Evolutionary conservation across 495 filamentous ascomycete species (phyloP).

Genomic region (Aspergillus sclerotiicarbonarius): DNA sequence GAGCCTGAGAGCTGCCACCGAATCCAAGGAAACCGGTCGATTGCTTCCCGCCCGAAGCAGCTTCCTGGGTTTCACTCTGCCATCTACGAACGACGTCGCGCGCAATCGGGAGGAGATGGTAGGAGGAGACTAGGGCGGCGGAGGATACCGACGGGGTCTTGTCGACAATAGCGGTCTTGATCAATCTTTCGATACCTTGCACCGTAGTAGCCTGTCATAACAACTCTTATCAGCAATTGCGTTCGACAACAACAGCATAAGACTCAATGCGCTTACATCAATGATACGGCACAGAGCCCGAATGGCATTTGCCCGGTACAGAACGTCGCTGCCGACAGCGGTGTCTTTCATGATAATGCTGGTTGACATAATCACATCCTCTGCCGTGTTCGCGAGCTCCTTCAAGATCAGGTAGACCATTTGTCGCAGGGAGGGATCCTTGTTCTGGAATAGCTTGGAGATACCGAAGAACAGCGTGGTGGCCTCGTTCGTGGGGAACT

Average conservation of each 20-base stretch:
- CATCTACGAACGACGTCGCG: conserved; percentile 94
- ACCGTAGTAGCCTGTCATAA: conserved; percentile 78
- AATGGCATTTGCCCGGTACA: conserved; percentile 97
- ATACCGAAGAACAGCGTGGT: conserved; percentile 99
- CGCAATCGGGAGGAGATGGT: conserved; percentile 95
- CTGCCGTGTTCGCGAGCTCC: conserved; percentile 92
- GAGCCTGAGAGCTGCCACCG: conserved; percentile 64
- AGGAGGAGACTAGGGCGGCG: conserved; percentile 93
- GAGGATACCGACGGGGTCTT: conserved; percentile 98
- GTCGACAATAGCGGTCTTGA: conserved; percentile 99
- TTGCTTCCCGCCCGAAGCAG: conserved; percentile 83
- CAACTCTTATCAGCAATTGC: conserved; percentile 12
- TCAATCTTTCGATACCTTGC: conserved; percentile 94
- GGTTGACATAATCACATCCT: conserved; percentile 99
- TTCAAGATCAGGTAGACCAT: conserved; percentile 99
- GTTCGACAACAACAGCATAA: background rate
- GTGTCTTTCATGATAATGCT: conserved; percentile 99
- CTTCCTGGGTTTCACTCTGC: conserved; percentile 99
- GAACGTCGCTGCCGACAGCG: conserved; percentile 87
- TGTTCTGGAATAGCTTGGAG: conserved; percentile 99
- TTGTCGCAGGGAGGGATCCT: conserved; percentile 95
- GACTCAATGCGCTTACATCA: conserved; percentile 61
- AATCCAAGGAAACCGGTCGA: conserved; percentile 90
- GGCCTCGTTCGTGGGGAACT: conserved; percentile 94
- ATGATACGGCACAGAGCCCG: conserved; percentile 95